Percentiles rank a stretch among this genome's conserved stretches.
Conservation (phyloP, 208 protist species). For the Wallacemonas sp. region DNA sequence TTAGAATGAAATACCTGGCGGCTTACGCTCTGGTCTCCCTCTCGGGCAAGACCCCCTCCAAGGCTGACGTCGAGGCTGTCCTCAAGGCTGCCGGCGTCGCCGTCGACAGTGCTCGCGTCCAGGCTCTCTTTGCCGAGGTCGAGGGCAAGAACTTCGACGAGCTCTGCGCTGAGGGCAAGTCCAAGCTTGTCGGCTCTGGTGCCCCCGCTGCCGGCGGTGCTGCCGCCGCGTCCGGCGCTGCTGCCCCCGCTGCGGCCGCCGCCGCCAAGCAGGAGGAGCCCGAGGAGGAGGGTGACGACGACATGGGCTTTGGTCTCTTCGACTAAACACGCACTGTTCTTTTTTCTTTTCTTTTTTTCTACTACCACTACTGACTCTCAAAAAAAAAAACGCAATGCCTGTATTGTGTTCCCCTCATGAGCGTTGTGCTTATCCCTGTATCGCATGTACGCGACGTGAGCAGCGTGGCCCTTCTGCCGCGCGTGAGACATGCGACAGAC, state of each 20-base stretch:
- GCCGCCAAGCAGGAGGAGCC: slow-evolving; percentile 30
- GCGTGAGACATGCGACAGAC: too few relatives aligned
- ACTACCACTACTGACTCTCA: background rate
- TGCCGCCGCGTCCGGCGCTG: slow-evolving; percentile 28
- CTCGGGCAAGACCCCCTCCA: slow-evolving; percentile 39
- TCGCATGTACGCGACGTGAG: too few relatives aligned
- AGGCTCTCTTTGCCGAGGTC: slow-evolving; percentile 44
- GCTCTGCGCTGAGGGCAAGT: slow-evolving; percentile 50
- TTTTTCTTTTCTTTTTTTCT: slow-evolving; percentile 10
- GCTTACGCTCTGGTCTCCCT: slow-evolving; percentile 76
- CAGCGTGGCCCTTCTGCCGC: too few relatives aligned
- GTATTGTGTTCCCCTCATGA: too few relatives aligned
- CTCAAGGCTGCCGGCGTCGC: slow-evolving; percentile 47
- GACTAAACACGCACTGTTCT: slow-evolving; percentile 37
- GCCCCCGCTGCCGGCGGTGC: slow-evolving; percentile 26
- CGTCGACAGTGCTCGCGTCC: slow-evolving; percentile 43
- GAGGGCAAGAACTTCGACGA: slow-evolving; percentile 48
- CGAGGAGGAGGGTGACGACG: slow-evolving; percentile 66
- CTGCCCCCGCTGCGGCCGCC: slow-evolving; percentile 25
- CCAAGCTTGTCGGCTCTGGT: slow-evolving; percentile 52
- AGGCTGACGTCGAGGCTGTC: slow-evolving; percentile 57
- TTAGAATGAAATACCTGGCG: slow-evolving; percentile 78
- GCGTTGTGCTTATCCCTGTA: too few relatives aligned
- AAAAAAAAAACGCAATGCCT: background rate
- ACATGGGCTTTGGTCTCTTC: slow-evolving; percentile 74